Conservation (phyloP, 345 rosid species). For the Dovyalis caffra region DNA sequence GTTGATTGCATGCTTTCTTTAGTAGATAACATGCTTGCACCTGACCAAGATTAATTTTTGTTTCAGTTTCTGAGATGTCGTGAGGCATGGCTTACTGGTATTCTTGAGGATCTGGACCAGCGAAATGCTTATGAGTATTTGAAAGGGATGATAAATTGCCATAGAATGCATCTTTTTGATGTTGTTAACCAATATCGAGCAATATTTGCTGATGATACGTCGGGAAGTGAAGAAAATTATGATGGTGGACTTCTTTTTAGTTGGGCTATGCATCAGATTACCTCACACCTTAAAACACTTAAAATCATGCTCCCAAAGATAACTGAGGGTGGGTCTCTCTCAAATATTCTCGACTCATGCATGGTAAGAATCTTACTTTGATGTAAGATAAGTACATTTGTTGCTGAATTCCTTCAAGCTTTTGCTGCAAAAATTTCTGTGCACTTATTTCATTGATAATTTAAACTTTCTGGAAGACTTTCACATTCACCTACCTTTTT, state of each 20-base stretch:
- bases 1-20: conserved; percentile 4
- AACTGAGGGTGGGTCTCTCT: conserved; percentile 90
- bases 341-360: conserved; percentile 94
- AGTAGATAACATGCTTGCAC: conserved; percentile 6
- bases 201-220: conserved; percentile 93
- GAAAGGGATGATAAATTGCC: conserved; percentile 85
- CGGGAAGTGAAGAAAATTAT: conserved; percentile 90
- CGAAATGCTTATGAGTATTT: conserved; percentile 83
- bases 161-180: conserved; percentile 86
- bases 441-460: neutral
- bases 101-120: conserved; percentile 93
- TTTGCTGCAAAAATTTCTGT: neutral
- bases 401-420: conserved; percentile 9
- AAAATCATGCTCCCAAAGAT: conserved; percentile 93
- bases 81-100: conserved; percentile 97
- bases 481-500: neutral
- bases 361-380: conserved; percentile 50
- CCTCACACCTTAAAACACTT: conserved; percentile 90
- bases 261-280: conserved; percentile 99
- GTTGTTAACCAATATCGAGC: conserved; percentile 97
- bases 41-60: conserved; percentile 21
- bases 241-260: conserved; percentile 95
- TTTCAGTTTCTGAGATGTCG: conserved; percentile 94
- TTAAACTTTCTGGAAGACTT: neutral
- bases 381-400: conserved; percentile 2